Base-by-base conservation (phyloP, 1,284 basidiomycete species). In the Stygiomarasmius scandens region DNA sequence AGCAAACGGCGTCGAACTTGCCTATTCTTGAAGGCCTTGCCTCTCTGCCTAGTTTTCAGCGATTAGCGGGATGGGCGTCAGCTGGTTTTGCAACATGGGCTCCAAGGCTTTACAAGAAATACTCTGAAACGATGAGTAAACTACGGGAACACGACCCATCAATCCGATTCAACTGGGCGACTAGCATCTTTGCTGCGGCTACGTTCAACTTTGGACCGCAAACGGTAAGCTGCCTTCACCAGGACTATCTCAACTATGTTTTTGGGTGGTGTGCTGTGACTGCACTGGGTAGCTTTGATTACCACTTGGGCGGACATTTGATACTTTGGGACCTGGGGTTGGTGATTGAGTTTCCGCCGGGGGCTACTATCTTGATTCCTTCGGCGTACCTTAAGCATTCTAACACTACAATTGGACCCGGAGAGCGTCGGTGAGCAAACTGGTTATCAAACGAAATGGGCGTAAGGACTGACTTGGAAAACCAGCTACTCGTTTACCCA, bases 321-420 rank as follows among this genome's bases (percentile, higher is more conserved):
- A 24, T 54, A 4, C 44, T 54, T 8, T 54, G 52, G 52, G 52
- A 54, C 10, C 20, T 47, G 3, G 5, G 32, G 5, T 12, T 54
- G 11, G 52, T 54, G 12, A 47, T 54, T 6, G 22, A 47, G 8
- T 54, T 54, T 36, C 52, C 52, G 4, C 55, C 63, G 1, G 62
- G 65, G 8, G 61, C 58, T 2, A 64, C 63, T 3, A 63, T 69
- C 20, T 60, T 69, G 24, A 55, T 73, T 48, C 69, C 67, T 0
- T 73, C 71, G 2, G 69, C 65, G 1, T 51, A 25, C n/a, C 20
- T 54, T n/a, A 8, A 11, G 14, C 52, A 54, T 47, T 54, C 52
- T 36, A 54, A 54, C 44, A 45, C 29, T 3, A 3, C 44, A 16
- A 47, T 54, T 25, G 12, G 12, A 4, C 43, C 41, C 10, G 16